phyloP scores from a whole-genome alignment of 352 stramenopile species.

The Phytopythium ostracodes region DNA sequence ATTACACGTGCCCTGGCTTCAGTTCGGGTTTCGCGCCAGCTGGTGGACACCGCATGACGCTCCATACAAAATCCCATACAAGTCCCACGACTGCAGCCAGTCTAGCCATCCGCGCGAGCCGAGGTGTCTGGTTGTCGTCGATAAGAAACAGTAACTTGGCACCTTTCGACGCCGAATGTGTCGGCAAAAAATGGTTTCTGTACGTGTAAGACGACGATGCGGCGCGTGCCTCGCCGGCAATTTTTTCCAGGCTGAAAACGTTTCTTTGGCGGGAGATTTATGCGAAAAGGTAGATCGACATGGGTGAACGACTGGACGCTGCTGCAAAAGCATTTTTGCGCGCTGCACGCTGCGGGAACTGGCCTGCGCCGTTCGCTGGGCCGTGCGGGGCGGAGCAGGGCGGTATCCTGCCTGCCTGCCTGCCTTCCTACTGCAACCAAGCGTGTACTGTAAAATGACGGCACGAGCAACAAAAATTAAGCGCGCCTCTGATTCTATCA shows the following conservation, averaged over 20 bases:
- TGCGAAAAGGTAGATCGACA: neutral
- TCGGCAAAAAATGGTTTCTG: neutral
- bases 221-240: neutral
- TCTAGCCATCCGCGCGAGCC: neutral
- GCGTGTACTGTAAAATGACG: neutral
- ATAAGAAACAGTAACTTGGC: neutral
- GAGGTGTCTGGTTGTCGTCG: neutral
- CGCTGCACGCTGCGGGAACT: neutral
- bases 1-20: neutral
- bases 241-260: neutral
- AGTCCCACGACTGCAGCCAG: neutral
- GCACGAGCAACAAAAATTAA: neutral
- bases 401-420: no score
- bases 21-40: neutral
- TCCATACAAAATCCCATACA: neutral
- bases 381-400: no score
- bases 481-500: neutral
- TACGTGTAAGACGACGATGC: slow-evolving; percentile 2
- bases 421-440: neutral
- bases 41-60: neutral
- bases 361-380: neutral
- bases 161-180: no score
- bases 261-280: neutral
- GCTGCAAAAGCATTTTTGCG: neutral
- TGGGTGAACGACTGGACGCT: neutral